Conservation (phyloP, 106 monocot species). For the Triglochin maritima region DNA sequence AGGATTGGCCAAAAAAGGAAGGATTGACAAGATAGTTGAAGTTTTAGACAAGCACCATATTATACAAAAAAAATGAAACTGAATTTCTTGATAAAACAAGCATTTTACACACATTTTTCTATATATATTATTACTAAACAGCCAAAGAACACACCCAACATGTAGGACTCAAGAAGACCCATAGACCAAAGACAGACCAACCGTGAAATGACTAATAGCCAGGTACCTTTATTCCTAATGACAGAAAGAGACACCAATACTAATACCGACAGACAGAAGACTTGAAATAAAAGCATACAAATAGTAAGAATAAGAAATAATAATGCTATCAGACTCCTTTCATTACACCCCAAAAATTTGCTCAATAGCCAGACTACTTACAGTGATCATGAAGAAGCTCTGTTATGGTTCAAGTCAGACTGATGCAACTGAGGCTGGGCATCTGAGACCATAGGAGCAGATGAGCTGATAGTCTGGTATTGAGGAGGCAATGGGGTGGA, state of each 20-base stretch:
- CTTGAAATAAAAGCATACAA: background rate
- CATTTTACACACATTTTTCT: background rate
- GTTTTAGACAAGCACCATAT: no score
- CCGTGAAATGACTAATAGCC: background rate
- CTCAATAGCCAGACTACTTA: background rate
- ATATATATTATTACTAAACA: background rate
- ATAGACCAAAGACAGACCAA: no score
- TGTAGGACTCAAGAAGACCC: background rate
- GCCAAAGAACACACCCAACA: background rate
- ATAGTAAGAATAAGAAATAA: slow-evolving; percentile 6
- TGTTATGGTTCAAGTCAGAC: slow-evolving; percentile 18
- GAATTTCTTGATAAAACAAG: no score
- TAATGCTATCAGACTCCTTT: slow-evolving; percentile 4
- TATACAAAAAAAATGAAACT: no score
- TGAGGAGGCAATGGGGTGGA: slow-evolving; percentile 29
- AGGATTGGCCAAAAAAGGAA: no score
- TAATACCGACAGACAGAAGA: background rate
- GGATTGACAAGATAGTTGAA: no score
- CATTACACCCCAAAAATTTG: slow-evolving; percentile 8
- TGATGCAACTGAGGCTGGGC: slow-evolving; percentile 6
- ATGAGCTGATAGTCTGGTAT: slow-evolving; percentile 29
- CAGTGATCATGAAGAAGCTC: slow-evolving; percentile 19
- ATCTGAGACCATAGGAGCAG: slow-evolving; percentile 5
- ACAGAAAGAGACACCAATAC: slow-evolving; percentile 1
- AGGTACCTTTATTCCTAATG: slow-evolving; percentile 3